Base-by-base conservation (phyloP, 495 filamentous ascomycete genomes). In the Penicillium argentinense region DNA sequence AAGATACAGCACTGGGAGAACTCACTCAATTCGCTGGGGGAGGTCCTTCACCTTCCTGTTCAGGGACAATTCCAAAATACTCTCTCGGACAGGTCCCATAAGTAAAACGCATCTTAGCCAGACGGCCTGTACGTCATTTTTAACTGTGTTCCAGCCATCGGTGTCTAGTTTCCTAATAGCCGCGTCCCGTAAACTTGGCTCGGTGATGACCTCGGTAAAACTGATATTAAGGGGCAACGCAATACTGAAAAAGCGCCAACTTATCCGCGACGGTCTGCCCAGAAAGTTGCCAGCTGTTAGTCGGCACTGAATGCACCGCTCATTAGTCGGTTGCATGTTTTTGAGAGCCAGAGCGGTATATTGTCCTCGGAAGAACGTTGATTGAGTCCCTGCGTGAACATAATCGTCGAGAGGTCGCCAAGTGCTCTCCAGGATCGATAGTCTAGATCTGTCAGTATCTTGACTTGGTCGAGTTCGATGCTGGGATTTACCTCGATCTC, bases 21-120 rank as follows among this genome's bases (percentile, higher is more conserved):
- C 9, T 25, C 24, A 39, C 44, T 39, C 44, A 29, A 38, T 30
- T 14, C 12, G 11, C 6, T 16, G 18, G 13, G 6, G 23, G 8
- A 57, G 14, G 14, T 51, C 45, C n/a, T 49, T 44, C 13, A 48
- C 43, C 4, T 46, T 22, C 23, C 56, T 59, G 3, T 72, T 67
- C 2, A 81, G 54, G 13, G 76, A 73, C 21, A 80, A 64, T 41
- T 78, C 67, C 9, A 83, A 62, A 14, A 83, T 70, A 14, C 77
- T 69, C 42, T 81, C 79, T 5, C 69, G 57, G 1, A 80, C 58
- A 5, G 56, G 45, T 3, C 69, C 60, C 29, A 76, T 60, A 4
- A 69, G 58, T 9, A 69, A 54, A 29, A 68, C 68, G 2, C 71
- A 68, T 9, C 79, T 66, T 34, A 30, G 18, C 66, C 50, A 53